Base-by-base conservation (phyloP, 345 rosid genomes). In the Salix suchowensis region DNA sequence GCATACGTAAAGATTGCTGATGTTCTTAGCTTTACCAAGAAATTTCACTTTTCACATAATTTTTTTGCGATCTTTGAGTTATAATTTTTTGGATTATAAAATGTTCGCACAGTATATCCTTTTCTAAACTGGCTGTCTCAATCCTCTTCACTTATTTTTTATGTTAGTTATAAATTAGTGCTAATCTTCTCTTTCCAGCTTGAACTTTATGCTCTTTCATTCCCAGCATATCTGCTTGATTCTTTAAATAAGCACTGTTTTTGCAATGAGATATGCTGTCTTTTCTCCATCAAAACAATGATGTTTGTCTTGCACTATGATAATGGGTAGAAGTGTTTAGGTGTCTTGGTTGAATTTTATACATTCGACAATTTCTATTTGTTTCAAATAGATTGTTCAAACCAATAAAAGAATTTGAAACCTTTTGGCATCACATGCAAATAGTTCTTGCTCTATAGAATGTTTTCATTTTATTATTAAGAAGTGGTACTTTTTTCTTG, bases 301-400 rank as follows among this genome's bases (percentile, higher is more conserved):
- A 55, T 30, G 55, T 54, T 52, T 42, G 5, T 42, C 13, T 65
- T 15, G 58, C 5, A 36, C 28, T 11, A 15, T 32, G 52, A 39
- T 65, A 34, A 15, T 19, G 37, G 67, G 71, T 71, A 23, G 65
- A 65, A 10, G 52, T 77, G 60, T 40, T 71, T 23, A 62, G 48
- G 14, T 3, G 61, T 24, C 16, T 4, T 65, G 60, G 23, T 70
- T 46, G 9, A 39, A 55, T 37, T 65, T 37, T 2, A 72, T 4
- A 55, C 23, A 14, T 19, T 52, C 50, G 71, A 71, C 28, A 65
- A 55, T 77, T 71, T 64, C 55, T 39, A 19, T 44, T 72, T 67
- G 40, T 67, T 70, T 52, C 62, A 37, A 58, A 67, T 48, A 28
- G 5, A 5, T 36, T 76, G 21, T 5, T n/a, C 61, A 28, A 34